phyloP scores from a whole-genome alignment of 495 filamentous ascomycete genomes.

The Penicillium diatomitis region DNA sequence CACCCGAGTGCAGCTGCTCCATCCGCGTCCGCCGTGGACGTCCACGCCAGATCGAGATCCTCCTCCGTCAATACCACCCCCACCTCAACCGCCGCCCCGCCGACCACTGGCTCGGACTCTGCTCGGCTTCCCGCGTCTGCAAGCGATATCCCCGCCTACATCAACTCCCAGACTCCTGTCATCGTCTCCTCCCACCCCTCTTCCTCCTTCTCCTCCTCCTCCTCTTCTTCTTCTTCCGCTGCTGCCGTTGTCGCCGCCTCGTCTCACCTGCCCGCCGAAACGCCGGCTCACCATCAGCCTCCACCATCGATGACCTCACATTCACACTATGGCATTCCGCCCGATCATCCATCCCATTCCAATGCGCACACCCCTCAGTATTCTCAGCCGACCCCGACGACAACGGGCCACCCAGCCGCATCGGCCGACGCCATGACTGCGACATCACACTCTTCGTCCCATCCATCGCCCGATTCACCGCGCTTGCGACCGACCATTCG shows the following conservation, averaged over 20 bases:
- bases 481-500: slow-evolving; percentile 43
- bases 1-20: not conserved
- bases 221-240: slow-evolving; percentile 18
- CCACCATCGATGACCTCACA: slow-evolving; percentile 27
- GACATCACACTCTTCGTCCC: slow-evolving; percentile 8
- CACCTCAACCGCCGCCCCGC: slow-evolving; percentile 34
- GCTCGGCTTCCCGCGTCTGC: slow-evolving; percentile 25
- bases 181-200: slow-evolving; percentile 17
- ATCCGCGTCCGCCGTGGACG: slow-evolving; percentile 1
- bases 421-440: slow-evolving; percentile 10
- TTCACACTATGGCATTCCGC: slow-evolving; percentile 16
- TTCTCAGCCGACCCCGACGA: not conserved
- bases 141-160: slow-evolving; percentile 36
- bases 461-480: slow-evolving; percentile 42
- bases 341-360: slow-evolving; percentile 12
- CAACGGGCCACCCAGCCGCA: slow-evolving; percentile 6
- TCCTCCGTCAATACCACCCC: slow-evolving; percentile 30
- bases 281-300: slow-evolving; percentile 16
- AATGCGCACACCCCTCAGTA: slow-evolving; percentile 12
- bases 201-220: slow-evolving; percentile 18
- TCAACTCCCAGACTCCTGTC: slow-evolving; percentile 24
- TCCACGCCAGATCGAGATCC: slow-evolving; percentile 25
- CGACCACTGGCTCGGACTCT: slow-evolving; percentile 31
- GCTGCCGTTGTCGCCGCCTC: slow-evolving; percentile 18
- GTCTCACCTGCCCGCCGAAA: slow-evolving; percentile 17